Base-by-base conservation (phyloP, 257 asterid species). In the Cynanchum wilfordii region DNA sequence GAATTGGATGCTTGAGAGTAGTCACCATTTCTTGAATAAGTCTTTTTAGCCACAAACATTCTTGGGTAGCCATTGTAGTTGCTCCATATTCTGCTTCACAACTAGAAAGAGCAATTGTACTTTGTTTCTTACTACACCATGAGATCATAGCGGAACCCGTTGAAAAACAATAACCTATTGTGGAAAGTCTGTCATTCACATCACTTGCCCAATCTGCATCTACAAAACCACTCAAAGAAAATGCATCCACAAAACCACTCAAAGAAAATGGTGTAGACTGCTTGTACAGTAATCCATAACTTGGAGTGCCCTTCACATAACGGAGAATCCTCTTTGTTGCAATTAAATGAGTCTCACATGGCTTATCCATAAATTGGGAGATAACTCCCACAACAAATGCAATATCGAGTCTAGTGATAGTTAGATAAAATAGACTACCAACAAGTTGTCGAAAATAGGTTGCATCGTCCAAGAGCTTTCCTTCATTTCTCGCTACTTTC, bases 61-160 rank as follows among this genome's bases (percentile, higher is more conserved):
- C 76, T 57, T 78, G 66, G 24, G 80, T n/a, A 19, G 80, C 80
- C 77, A 74, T 66, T 3, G 75, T 72, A 10, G 84, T 73, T 36
- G 78, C 73, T 20, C 72, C 17, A 72, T 67, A 80, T 29, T 81
- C 73, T 3, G 81, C 78, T 30, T 75, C 85, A 71, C 73, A 51
- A 45, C 75, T 69, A 1, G 85, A 74, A 5, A 69, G 73, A 19
- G 79, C 75, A 2, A 79, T 74, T 33, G 30, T 42, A 19, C 0
- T 15, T 6, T 80, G 81, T 42, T 72, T 76, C 19, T 75, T 78
- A 25, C 82, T 78, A 19, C 72, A 68, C 86, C 79, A 82, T 0
- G 77, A 74, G 27, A 80, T 47, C 38, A 36, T 11, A 0, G 78
- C 20, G 0, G 84, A 77, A 33, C 77, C 77, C 1, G 12, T 52